A percentile compares a stretch with the other conserved stretches of the same genome.
These are phyloP conservation scores for Phialophora expanda DNA, from an alignment of 2,329 filamentous ascomycete genomes.

Conservation along the genomic window DNA sequence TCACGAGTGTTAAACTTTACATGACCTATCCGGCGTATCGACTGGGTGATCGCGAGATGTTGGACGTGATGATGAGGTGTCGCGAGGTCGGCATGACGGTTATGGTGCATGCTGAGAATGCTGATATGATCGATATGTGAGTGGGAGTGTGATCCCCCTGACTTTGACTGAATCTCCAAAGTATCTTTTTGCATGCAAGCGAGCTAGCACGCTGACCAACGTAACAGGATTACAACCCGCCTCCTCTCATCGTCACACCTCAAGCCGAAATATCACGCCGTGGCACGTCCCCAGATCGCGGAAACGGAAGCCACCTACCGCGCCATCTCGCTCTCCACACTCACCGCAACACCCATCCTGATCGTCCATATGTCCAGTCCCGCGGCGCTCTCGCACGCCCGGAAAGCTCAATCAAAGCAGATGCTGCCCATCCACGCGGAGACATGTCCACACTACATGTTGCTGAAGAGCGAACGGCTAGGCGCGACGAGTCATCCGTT, in stretches of 20 bases:
- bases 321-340: conserved; percentile 56
- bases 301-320: conserved; percentile 56
- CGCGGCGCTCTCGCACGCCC: conserved; percentile 55
- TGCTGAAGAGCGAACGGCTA: conserved; percentile 55
- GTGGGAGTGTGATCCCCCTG: background rate
- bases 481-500: conserved; percentile 42
- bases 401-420: conserved; percentile 54
- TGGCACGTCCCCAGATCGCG: conserved; percentile 49
- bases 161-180: background rate
- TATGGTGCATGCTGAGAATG: conserved; percentile 56
- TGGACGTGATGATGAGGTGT: conserved; percentile 51
- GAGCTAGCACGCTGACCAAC: conserved; percentile 33
- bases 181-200: background rate
- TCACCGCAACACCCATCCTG: conserved; percentile 59
- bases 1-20: conserved; percentile 56
- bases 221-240: conserved; percentile 37
- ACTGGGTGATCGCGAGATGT: conserved; percentile 49
- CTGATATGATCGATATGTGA: conserved; percentile 50
- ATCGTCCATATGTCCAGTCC: conserved; percentile 60
- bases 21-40: conserved; percentile 55
- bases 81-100: conserved; percentile 52
- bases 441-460: conserved; percentile 65
- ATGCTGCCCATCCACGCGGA: conserved; percentile 61
- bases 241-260: conserved; percentile 27
- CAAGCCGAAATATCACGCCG: conserved; percentile 50